Percentiles rank a stretch among this genome's conserved stretches.
These are phyloP conservation scores for Cetraspora pellucida DNA, from an alignment of 192 early-diverging fungal genomes.

Conservation along the genomic window DNA sequence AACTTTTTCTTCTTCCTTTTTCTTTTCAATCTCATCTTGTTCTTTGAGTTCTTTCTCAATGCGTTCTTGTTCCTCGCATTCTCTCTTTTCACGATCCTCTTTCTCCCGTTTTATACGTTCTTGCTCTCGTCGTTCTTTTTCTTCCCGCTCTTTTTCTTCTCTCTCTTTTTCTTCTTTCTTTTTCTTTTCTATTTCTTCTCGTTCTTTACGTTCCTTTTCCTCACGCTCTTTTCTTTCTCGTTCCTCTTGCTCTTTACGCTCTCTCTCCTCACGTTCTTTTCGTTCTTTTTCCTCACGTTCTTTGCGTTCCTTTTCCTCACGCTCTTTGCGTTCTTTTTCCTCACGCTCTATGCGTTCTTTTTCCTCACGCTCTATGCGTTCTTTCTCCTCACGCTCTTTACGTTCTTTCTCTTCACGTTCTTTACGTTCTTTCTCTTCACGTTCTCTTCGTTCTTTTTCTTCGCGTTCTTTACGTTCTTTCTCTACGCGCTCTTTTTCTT, in stretches of 20 bases:
- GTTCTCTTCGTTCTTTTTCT: constrained; percentile 41
- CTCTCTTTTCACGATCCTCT: constrained; percentile 39
- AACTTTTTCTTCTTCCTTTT: constrained; percentile 20
- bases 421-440: constrained; percentile 35
- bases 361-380: constrained; percentile 32
- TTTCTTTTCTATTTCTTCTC: constrained; percentile 23
- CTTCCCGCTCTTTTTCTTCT: constrained; percentile 37
- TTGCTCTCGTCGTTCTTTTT: constrained; percentile 40
- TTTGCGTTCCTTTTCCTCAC: constrained; percentile 38
- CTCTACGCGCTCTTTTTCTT: constrained; percentile 28
- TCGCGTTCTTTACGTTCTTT: constrained; percentile 31
- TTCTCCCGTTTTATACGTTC: constrained; percentile 34
- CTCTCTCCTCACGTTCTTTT: constrained; percentile 6
- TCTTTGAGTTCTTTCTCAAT: constrained; percentile 34
- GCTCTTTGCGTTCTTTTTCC: constrained; percentile 38
- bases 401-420: constrained; percentile 42
- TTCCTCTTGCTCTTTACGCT: constrained; percentile 31
- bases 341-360: constrained; percentile 26
- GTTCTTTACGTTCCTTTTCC: constrained; percentile 26
- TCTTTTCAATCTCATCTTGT: constrained; percentile 31
- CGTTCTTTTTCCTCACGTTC: constrained; percentile 34
- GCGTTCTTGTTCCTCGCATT: constrained; percentile 39
- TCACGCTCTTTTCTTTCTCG: constrained; percentile 14
- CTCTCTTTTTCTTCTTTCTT: constrained; percentile 40
- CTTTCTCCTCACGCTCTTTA: constrained; percentile 31